Evolutionary conservation across 1,284 basidiomycete species (phyloP).

Genomic region (Irpex sp.): DNA sequence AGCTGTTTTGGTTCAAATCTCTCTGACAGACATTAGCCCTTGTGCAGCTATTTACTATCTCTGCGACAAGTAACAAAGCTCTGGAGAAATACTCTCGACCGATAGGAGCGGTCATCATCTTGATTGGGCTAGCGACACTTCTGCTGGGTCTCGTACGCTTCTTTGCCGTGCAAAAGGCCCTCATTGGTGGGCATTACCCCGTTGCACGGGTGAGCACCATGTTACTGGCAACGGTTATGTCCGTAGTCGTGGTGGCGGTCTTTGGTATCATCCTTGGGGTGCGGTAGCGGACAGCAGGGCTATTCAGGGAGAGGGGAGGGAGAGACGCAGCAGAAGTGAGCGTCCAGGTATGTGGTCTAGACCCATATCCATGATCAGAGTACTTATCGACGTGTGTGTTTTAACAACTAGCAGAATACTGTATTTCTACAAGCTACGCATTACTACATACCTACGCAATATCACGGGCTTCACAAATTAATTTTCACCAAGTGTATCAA

Average conservation of each 20-base stretch:
- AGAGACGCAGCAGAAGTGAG: no score
- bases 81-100: constrained; percentile 46
- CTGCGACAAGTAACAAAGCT: constrained; percentile 25
- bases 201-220: constrained; percentile 45
- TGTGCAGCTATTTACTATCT: constrained; percentile 54
- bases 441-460: no score
- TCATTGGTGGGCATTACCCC: constrained; percentile 54
- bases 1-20: neutral
- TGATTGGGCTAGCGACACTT: constrained; percentile 49
- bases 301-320: neutral
- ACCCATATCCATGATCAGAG: no score
- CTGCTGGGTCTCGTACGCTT: constrained; percentile 49
- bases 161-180: constrained; percentile 50
- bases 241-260: constrained; percentile 42
- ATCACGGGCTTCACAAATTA: no score
- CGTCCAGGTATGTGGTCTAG: no score
- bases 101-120: constrained; percentile 49
- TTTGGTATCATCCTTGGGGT: constrained; percentile 46
- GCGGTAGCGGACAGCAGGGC: neutral
- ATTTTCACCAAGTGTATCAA: no score
- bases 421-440: no score
- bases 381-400: no score
- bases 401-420: no score
- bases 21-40: constrained; percentile 34
- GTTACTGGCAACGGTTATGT: constrained; percentile 40